Conservation (phyloP, 2,329 filamentous ascomycete genomes). For the Fusarium begoniae region DNA sequence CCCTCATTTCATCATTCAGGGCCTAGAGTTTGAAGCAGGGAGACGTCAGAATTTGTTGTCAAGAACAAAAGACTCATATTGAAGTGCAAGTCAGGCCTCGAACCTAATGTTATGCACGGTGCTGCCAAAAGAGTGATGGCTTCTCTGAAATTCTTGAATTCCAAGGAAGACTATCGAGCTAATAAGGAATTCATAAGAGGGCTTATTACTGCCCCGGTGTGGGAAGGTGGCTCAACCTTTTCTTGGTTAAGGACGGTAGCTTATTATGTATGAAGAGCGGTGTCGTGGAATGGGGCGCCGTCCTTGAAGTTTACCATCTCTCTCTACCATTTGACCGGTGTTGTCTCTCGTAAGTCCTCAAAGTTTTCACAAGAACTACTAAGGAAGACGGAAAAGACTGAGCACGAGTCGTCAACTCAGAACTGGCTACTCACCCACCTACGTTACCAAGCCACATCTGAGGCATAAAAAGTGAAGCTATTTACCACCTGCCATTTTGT, state of each 20-base stretch:
- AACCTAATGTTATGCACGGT: not conserved
- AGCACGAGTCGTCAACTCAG: not conserved
- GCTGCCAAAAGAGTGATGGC: not conserved
- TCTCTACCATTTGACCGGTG: not conserved
- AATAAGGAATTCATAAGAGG: not conserved
- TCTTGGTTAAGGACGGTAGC: not conserved
- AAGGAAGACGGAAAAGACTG: not conserved
- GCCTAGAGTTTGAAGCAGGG: not conserved
- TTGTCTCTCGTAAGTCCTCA: not conserved
- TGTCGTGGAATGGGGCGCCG: constrained; percentile 17
- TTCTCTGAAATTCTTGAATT: not conserved
- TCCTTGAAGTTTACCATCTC: not conserved
- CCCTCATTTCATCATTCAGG: not conserved
- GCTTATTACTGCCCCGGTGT: not conserved
- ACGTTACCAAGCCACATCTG: constrained; percentile 7
- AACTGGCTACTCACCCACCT: not conserved
- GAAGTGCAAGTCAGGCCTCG: not conserved
- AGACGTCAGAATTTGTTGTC: not conserved
- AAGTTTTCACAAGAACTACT: not conserved
- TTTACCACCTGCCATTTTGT: constrained; percentile 3
- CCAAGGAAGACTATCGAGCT: not conserved
- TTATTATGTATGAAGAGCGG: constrained; percentile 7
- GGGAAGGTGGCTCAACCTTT: not conserved
- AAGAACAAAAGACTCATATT: not conserved
- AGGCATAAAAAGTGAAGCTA: constrained; percentile 8